Conservation (phyloP, 352 stramenopile genomes). For the Phytophthora cryptogea region DNA sequence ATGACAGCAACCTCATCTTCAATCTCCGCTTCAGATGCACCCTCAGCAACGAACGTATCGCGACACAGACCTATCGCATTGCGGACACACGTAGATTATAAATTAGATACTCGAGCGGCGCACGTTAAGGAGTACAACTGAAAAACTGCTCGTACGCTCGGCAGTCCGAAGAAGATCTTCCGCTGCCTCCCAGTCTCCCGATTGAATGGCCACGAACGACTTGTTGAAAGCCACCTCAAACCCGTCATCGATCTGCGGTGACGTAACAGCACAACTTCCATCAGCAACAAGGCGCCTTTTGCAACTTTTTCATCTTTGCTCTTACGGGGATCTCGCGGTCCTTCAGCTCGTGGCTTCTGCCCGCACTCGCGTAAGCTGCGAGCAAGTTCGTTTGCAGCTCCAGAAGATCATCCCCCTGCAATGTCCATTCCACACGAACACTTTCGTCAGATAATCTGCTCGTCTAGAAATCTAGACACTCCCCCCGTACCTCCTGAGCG, state of each 20-base stretch:
- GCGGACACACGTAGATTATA: constrained; percentile 1
- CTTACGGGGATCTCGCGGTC: constrained; percentile 54
- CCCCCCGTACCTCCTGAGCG: constrained; percentile 37
- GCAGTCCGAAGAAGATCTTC: constrained; percentile 54
- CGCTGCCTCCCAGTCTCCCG: constrained; percentile 52
- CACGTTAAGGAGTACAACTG: background rate
- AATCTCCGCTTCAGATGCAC: constrained; percentile 55
- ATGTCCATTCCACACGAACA: background rate
- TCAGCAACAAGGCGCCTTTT: background rate
- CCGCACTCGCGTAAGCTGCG: constrained; percentile 70
- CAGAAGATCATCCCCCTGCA: constrained; percentile 64
- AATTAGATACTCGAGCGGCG: background rate
- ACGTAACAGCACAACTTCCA: constrained; percentile 4
- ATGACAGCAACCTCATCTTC: constrained; percentile 78
- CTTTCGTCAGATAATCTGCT: background rate
- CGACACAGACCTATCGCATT: constrained; percentile 61
- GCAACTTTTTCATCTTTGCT: background rate
- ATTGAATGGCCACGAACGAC: constrained; percentile 79
- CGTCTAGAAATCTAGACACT: background rate
- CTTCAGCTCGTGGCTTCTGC: constrained; percentile 57
- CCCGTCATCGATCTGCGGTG: constrained; percentile 62
- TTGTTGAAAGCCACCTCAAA: constrained; percentile 88
- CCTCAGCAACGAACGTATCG: constrained; percentile 59
- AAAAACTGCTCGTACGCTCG: constrained; percentile 48
- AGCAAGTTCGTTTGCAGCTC: constrained; percentile 83